Evolutionary conservation across 2,329 filamentous ascomycete genomes (phyloP).

Genomic region (Aspergillus aculeatinus): DNA sequence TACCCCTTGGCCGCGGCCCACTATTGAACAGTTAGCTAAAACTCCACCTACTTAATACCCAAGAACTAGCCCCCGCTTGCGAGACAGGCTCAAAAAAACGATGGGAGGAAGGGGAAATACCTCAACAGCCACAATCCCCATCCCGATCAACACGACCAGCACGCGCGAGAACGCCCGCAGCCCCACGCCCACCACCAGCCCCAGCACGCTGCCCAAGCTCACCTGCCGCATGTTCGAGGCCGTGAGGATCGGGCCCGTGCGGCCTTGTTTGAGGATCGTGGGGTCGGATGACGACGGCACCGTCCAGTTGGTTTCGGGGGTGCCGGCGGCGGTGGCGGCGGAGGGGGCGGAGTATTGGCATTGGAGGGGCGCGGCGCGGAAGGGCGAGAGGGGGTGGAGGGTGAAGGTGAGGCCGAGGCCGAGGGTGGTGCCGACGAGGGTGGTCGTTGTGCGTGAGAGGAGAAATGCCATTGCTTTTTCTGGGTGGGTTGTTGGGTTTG

Average conservation of each 20-base stretch:
- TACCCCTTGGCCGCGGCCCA: conserved; percentile 49
- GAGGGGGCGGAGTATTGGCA: conserved; percentile 37
- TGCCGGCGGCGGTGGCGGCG: conserved; percentile 17
- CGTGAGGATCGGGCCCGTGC: conserved; percentile 29
- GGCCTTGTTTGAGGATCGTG: conserved; percentile 27
- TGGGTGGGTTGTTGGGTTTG: too few species aligned
- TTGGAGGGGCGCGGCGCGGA: conserved; percentile 36
- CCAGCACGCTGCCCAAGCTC: conserved; percentile 47
- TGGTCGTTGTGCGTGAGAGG: conserved; percentile 24
- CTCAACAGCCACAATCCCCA: conserved; percentile 47
- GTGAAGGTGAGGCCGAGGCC: conserved; percentile 36
- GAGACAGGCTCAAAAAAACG: neutral
- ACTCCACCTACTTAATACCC: too few species aligned
- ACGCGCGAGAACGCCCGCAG: conserved; percentile 46
- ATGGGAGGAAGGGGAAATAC: conserved; percentile 22
- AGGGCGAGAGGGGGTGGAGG: conserved; percentile 35
- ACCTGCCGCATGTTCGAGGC: conserved; percentile 44
- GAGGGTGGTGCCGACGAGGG: conserved; percentile 36
- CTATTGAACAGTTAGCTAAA: conserved; percentile 21
- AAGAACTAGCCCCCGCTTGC: too few species aligned
- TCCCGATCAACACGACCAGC: conserved; percentile 44
- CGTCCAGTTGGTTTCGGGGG: conserved; percentile 28
- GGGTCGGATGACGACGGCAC: conserved; percentile 24
- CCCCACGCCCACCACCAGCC: conserved; percentile 44
- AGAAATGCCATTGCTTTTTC: conserved; percentile 28